Evolutionary conservation across 495 filamentous ascomycete genomes (phyloP), one percentile per base, ranked within the genome.

Genomic region (Cercophora scortea): DNA sequence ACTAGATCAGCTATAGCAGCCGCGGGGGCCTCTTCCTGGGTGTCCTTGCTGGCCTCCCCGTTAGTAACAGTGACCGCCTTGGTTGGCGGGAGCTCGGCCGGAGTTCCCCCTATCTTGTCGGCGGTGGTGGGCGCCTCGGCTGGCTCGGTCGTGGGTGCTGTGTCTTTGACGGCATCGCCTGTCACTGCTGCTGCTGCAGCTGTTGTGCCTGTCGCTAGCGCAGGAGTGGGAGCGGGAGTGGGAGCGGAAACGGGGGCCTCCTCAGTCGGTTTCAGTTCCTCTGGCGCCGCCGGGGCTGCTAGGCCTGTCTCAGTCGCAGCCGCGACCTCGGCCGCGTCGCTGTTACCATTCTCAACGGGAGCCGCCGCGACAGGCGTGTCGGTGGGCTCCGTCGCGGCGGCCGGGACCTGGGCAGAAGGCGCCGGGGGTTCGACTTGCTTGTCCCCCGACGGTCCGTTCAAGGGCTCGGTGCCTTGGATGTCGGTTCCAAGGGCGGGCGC

Each of bases 391-490:
- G 12, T 15, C 19, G 44, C 10, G 8, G 19, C 18, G 10, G 10
- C 18, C 16, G 2, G 8, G 44, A 33, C 18, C 9, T 7, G 16
- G 19, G 34, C 4, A 33, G n/a, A 32, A 9, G 36, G 48, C 6
- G 43, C 39, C 13, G 50, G 2, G 17, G 55, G 46, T 35, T 53
- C 46, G 12, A 56, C 39, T 13, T 35, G 38, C 25, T 53, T 47
- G 10, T 54, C 54, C 4, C 50, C 52, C 10, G 50, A 36, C 1
- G 45, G 36, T 10, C 45, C 58, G 19, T 47, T 51, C 17, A 47
- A 43, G 25, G 25, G 25, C 25, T 25, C 25, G 25, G 5, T 5
- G 2, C 25, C 25, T 25, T 25, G 25, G 25, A 2, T 25, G 2
- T 25, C 5, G 25, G 25, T 25, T 25, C 25, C 25, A 25, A 25